Percentiles rank a stretch among this genome's conserved stretches.
phyloP scores from a whole-genome alignment of 257 asterid genomes.

The Cinchona pubescens region DNA sequence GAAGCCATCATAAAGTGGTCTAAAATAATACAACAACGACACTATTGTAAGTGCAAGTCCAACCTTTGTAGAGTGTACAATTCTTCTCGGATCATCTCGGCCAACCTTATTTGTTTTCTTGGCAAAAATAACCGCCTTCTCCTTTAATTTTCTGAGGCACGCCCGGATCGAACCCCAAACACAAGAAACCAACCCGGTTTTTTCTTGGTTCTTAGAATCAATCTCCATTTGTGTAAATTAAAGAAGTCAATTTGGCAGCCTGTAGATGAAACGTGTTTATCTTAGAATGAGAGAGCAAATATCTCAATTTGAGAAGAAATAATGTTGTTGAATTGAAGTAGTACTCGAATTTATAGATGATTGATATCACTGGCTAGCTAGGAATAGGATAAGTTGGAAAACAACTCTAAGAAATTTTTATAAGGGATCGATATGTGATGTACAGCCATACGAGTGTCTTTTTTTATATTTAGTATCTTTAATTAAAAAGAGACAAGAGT shows the following conservation, averaged over 20 bases:
- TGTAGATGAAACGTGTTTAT: too few species aligned
- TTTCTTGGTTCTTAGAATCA: not conserved
- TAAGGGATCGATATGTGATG: not conserved
- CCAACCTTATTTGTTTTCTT: slow-evolving; percentile 25
- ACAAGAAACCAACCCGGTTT: not conserved
- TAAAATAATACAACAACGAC: slow-evolving; percentile 34
- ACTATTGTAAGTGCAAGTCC: slow-evolving; percentile 38
- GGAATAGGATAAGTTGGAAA: not conserved
- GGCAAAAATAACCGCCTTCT: not conserved
- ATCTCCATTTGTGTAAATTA: slow-evolving; percentile 17
- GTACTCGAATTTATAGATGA: slow-evolving; percentile 7
- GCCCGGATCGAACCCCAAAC: not conserved
- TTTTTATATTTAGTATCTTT: not conserved
- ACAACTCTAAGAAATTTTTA: not conserved
- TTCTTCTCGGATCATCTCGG: slow-evolving; percentile 37
- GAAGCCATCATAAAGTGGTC: slow-evolving; percentile 34
- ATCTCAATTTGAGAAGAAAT: not conserved
- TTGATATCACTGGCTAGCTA: too few species aligned
- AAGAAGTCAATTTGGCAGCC: not conserved
- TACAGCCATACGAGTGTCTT: not conserved
- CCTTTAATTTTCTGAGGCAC: slow-evolving; percentile 12
- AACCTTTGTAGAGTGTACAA: slow-evolving; percentile 36
- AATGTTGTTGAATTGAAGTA: too few species aligned
- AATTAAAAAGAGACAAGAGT: not conserved
- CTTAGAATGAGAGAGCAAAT: not conserved